Evolutionary conservation across 345 rosid species (phyloP).

Genomic region (Capsella bursapastoris): DNA sequence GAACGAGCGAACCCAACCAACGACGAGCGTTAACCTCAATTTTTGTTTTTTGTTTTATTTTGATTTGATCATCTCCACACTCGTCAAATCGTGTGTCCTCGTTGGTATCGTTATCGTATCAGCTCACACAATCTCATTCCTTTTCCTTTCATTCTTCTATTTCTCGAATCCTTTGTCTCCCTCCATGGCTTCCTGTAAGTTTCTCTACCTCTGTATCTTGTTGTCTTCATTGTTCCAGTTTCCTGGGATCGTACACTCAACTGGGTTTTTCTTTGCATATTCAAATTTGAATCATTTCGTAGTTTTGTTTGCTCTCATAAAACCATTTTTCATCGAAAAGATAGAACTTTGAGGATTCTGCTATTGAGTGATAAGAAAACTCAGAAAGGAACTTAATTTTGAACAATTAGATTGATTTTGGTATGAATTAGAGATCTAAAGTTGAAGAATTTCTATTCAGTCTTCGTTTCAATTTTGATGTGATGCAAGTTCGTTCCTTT

Average conservation of each 20-base stretch:
- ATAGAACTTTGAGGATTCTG: slow-evolving; percentile 2
- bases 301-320: not conserved
- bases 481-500: slow-evolving; percentile 6
- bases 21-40: slow-evolving; percentile 38
- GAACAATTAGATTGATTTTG: slow-evolving; percentile 20
- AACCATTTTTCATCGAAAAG: not conserved
- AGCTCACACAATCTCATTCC: slow-evolving; percentile 2
- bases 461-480: not conserved
- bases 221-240: slow-evolving; percentile 2
- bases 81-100: slow-evolving; percentile 29
- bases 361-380: not conserved
- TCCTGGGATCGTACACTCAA: slow-evolving; percentile 2
- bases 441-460: not conserved
- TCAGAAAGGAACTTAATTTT: slow-evolving; percentile 28
- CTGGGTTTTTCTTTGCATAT: not conserved
- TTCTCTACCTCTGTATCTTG: slow-evolving; percentile 25
- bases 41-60: not conserved
- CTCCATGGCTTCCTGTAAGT: slow-evolving; percentile 53
- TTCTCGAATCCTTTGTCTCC: slow-evolving; percentile 23
- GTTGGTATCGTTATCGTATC: slow-evolving; percentile 34
- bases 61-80: slow-evolving; percentile 27
- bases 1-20: slow-evolving; percentile 44
- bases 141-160: slow-evolving; percentile 16
- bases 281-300: slow-evolving; percentile 11
- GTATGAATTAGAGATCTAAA: slow-evolving; percentile 8